These are phyloP conservation scores for Neolentinus lepideus DNA, from an alignment of 1,284 basidiomycete species.

Conservation along the genomic window DNA sequence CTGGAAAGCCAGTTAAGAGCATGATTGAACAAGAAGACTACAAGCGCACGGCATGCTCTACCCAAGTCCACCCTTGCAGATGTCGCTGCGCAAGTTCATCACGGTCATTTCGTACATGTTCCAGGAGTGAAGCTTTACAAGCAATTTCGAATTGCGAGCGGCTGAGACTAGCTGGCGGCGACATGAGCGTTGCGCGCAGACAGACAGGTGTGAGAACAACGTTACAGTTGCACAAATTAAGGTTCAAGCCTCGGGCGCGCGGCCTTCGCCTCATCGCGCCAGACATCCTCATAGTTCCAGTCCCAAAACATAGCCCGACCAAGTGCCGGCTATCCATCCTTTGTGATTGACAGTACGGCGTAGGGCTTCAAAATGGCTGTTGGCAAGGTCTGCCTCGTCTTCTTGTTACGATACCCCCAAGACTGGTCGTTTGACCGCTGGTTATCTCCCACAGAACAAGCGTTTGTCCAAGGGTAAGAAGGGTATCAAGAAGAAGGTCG, in stretches of 20 bases:
- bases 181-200: conserved; percentile 13
- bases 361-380: conserved; percentile 67
- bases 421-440: conserved; percentile 5
- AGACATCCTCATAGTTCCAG: conserved; percentile 13
- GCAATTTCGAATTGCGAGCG: conserved; percentile 56
- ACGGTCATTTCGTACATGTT: conserved; percentile 13
- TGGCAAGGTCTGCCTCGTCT: conserved; percentile 55
- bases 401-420: conserved; percentile 1
- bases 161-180: conserved; percentile 31
- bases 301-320: conserved; percentile 43
- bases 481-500: conserved; percentile 99
- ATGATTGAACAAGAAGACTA: conserved; percentile 14
- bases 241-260: background rate
- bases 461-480: conserved; percentile 99
- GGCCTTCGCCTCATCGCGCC: background rate
- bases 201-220: conserved; percentile 37
- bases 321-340: conserved; percentile 37
- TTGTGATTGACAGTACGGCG: background rate
- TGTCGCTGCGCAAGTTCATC: conserved; percentile 8
- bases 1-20: conserved; percentile 16
- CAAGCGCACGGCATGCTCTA: conserved; percentile 39
- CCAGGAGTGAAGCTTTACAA: conserved; percentile 47
- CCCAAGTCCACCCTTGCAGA: conserved; percentile 46
- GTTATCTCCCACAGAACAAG: conserved; percentile 70
- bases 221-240: conserved; percentile 17